Evolutionary conservation across 345 rosid species (phyloP).

Genomic region (thale cress (Arabidopsis thaliana)): TAIR10.1 NC_003075.7:16724501-16725000

Average conservation of each 20-base stretch:
- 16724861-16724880: background rate
- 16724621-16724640: background rate
- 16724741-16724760: constrained; percentile 2
- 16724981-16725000: constrained; percentile 70
- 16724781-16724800: background rate
- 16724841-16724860: background rate
- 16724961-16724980: constrained; percentile 84
- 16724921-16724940: constrained; percentile 66
- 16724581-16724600: background rate
- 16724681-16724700: background rate
- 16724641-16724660: background rate
- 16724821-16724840: constrained; percentile 3
- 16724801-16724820: background rate
- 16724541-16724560: background rate
- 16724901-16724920: constrained; percentile 77
- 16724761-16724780: background rate
- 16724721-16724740: background rate
- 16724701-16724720: background rate
- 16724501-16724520: constrained; percentile 53
- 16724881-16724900: constrained; percentile 8
- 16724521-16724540: constrained; percentile 41
- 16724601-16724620: background rate
- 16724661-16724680: background rate
- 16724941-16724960: constrained; percentile 89
- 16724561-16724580: background rate